These are phyloP conservation scores for Tanacetum coccineum DNA, from an alignment of 129 eudicot species.

Conservation along the genomic window DNA sequence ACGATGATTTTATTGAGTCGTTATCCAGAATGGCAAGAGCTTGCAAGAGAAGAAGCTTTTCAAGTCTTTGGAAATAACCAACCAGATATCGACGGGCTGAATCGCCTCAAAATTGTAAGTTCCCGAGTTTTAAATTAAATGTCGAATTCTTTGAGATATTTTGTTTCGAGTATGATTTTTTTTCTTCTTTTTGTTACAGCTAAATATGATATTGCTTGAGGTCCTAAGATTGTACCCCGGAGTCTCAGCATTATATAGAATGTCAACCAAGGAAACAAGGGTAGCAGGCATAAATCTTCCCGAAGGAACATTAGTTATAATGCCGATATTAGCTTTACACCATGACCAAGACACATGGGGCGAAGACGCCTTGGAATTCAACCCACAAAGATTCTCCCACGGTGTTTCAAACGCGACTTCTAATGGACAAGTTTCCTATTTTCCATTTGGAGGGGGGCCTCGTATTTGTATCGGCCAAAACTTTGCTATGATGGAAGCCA, in stretches of 20 bases:
- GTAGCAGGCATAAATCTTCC: conserved; percentile 22
- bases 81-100: conserved; percentile 21
- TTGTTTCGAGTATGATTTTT: background rate
- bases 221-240: conserved; percentile 28
- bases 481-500: conserved; percentile 33
- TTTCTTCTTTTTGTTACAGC: conserved; percentile 1
- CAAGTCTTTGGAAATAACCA: conserved; percentile 23
- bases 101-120: conserved; percentile 29
- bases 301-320: conserved; percentile 20
- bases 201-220: conserved; percentile 29
- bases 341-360: conserved; percentile 35
- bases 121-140: background rate
- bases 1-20: conserved; percentile 31
- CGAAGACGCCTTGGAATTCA: conserved; percentile 23
- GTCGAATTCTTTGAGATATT: background rate
- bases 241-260: conserved; percentile 21
- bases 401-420: conserved; percentile 27
- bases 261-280: conserved; percentile 11
- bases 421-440: conserved; percentile 16
- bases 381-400: conserved; percentile 21
- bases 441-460: conserved; percentile 40
- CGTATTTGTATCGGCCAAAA: conserved; percentile 32
- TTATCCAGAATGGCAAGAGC: conserved; percentile 34
- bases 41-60: conserved; percentile 27
- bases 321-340: conserved; percentile 29